Evolutionary conservation across 768 basidiomycete genomes (phyloP).

Genomic region (Xerocomellus intermedius): DNA sequence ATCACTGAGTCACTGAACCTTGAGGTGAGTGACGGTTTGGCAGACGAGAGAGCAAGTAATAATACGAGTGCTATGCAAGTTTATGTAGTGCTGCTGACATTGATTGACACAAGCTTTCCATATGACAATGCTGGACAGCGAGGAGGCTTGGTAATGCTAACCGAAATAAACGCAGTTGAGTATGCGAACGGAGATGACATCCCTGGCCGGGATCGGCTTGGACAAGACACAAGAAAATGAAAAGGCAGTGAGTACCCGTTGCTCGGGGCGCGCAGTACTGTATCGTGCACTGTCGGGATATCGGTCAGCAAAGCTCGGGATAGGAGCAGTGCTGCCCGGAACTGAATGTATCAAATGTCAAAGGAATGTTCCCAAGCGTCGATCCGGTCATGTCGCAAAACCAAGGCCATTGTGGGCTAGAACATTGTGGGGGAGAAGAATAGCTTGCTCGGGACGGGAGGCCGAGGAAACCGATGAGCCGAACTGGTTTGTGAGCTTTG

Average conservation of each 20-base stretch:
- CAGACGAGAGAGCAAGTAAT: conserved; percentile 9
- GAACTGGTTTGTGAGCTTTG: conserved; percentile 19
- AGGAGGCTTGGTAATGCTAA: conserved; percentile 1
- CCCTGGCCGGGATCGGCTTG: background rate
- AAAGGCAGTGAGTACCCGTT: background rate
- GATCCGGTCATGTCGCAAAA: conserved; percentile 29
- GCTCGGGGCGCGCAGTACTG: background rate
- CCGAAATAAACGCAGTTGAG: conserved; percentile 9
- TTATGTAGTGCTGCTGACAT: conserved; percentile 12
- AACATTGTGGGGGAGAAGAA: background rate
- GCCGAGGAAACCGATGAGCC: conserved; percentile 9
- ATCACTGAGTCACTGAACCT: background rate
- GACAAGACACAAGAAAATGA: background rate
- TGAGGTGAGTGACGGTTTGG: background rate
- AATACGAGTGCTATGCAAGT: background rate
- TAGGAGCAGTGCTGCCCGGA: background rate
- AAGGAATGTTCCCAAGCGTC: background rate
- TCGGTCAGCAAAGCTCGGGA: background rate
- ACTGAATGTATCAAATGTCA: background rate
- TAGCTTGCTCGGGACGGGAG: conserved; percentile 2
- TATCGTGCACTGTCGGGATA: conserved; percentile 1
- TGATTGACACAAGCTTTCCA: background rate
- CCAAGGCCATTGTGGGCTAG: background rate
- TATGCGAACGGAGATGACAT: conserved; percentile 19
- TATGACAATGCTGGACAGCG: background rate